phyloP scores from a whole-genome alignment of 2,329 filamentous ascomycete species.

The Pyricularia sp. region DNA sequence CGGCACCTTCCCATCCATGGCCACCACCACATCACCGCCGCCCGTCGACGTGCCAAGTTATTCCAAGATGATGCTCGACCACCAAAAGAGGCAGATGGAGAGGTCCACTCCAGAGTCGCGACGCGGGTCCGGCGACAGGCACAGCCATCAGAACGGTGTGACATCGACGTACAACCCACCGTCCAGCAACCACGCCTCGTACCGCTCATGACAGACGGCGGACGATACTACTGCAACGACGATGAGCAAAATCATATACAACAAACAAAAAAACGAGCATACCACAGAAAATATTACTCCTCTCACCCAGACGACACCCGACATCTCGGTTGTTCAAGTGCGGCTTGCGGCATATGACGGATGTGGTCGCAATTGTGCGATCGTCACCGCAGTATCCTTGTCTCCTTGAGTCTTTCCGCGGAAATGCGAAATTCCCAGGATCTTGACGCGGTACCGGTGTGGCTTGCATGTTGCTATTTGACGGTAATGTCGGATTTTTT shows the following conservation, averaged over 20 bases:
- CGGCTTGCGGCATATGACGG: not conserved
- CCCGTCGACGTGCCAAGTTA: conserved; percentile 30
- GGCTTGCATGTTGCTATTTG: too few species aligned
- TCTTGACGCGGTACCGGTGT: too few species aligned
- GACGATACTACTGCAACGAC: not conserved
- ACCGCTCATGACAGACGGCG: not conserved
- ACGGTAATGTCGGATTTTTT: not conserved
- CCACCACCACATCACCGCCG: conserved; percentile 14
- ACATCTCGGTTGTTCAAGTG: not conserved
- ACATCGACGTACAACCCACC: not conserved
- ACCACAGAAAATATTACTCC: not conserved
- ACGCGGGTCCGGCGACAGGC: conserved; percentile 15
- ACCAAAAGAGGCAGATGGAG: conserved; percentile 59
- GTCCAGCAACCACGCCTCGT: not conserved
- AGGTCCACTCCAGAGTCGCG: conserved; percentile 36
- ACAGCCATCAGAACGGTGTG: conserved; percentile 4
- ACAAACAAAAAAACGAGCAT: not conserved
- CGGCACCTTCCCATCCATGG: conserved; percentile 9
- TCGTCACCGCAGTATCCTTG: not conserved
- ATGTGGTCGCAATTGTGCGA: not conserved
- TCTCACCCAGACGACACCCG: not conserved
- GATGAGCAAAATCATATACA: not conserved
- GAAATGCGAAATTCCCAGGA: not conserved
- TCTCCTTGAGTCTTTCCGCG: not conserved
- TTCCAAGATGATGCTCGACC: conserved; percentile 51